Evolutionary conservation across 352 stramenopile genomes (phyloP), one percentile per base, ranked within the genome.

Genomic region (Phytophthora idaei): DNA sequence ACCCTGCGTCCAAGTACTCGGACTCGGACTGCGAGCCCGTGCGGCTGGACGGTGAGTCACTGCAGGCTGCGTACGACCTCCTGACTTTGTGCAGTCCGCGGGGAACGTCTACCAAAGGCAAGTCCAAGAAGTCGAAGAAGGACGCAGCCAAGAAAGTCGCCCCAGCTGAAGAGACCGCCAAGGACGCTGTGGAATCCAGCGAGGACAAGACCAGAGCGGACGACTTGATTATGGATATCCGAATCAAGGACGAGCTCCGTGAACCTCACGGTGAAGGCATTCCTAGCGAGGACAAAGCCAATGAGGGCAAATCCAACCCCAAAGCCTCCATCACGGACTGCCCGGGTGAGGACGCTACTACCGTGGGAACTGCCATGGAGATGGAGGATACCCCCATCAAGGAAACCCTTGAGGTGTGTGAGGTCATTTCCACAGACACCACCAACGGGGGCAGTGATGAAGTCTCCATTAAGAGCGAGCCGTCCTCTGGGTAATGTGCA

Each of bases 51-150:
- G 80, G 81, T 4, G 83, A 92, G 37, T 92, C 83, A 8, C 69
- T 92, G 14, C 81, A 90, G 61, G 83, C 83, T 7, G 83, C 83
- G 2, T 90, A 92, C 39, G 80, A 92, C 28, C 64, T 92, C 44
- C 67, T 92, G 21, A 85, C 81, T n/a, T 58, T 92, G 52, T 83
- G 75, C 57, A 76, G 63, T 37, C 64, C 64, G 14, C 58, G 57
- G 14, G 60, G 48, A 42, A 46, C 54, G 32, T 44, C 52, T 2
- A 70, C 10, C 34, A 74, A 61, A 15, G 9, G 10, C 5, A 74
- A 63, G 21, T 25, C 44, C 17, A 73, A 53, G 12, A 39, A 42
- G 2, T 29, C 12, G 1, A 55, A 66, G 29, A 60, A 52, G 27
- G 9, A 15, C 10, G 14, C 28, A 14, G 12, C 51, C 21, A 54